Evolutionary conservation across 1,284 basidiomycete species (phyloP).

Genomic region (Testicularia cyperi): DNA sequence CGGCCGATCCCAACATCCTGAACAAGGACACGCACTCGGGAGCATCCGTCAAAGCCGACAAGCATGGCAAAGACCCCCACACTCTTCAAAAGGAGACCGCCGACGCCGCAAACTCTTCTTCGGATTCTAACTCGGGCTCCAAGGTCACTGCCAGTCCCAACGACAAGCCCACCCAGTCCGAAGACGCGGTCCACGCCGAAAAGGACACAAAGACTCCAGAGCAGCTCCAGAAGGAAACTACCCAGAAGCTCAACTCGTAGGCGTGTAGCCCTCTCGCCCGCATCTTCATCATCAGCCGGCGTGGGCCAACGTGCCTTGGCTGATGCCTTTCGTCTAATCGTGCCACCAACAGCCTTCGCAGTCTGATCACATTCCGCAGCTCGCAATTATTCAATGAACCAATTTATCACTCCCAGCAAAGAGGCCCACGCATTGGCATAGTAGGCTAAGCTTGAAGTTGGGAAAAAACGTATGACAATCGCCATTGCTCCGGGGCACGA

Average conservation of each 20-base stretch:
- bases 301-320: no score
- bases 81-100: conserved; percentile 35
- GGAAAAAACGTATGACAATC: no score
- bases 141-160: conserved; percentile 3
- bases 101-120: conserved; percentile 3
- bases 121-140: background rate
- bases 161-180: conserved; percentile 25
- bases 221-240: conserved; percentile 42
- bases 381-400: no score
- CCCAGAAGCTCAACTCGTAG: conserved; percentile 11
- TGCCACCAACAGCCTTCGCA: no score
- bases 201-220: conserved; percentile 34
- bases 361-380: no score
- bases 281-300: no score
- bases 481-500: no score
- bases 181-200: conserved; percentile 42
- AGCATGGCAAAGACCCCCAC: conserved; percentile 36
- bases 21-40: conserved; percentile 36
- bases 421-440: no score
- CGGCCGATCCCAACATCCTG: conserved; percentile 28
- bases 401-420: no score
- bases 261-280: no score
- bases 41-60: conserved; percentile 36
- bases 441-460: no score
- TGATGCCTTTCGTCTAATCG: no score